Base-by-base conservation (phyloP, 208 protist species). In the Trypanosoma scelopori region DNA sequence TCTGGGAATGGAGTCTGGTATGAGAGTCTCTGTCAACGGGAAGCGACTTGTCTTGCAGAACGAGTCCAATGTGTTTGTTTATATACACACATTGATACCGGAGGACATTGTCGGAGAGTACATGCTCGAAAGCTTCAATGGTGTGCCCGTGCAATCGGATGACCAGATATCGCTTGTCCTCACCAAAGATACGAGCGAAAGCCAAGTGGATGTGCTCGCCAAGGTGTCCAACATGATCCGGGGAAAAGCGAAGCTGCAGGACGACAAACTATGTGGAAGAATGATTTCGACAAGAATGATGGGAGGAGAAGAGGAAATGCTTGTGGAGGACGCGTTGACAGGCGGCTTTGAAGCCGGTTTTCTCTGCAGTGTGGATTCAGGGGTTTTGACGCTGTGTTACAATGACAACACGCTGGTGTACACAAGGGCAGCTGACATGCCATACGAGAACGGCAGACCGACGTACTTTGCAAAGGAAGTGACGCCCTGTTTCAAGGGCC, bases 401-500 rank as follows among this genome's bases (percentile, higher is more conserved):
- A 57, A 58, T 16, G 69, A 75, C 25, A 79, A 74, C 52, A 67
- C 71, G 39, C 81, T 88, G 55, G 69, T 86, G 5, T 67, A 81
- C 53, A 51, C 63, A 23, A 75, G 65, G 13, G 68, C 78, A 15
- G 76, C 76, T 20, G 13, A 25, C 1, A 47, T 74, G 4, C 71
- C 77, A 25, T 65, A 72, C 15, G 47, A 72, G 22, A 60, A 77
- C 59, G 74, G 61, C 13, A 72, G 62, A 13, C 81, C 86, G 12
- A 73, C 74, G 15, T 89, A 88, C 74, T 79, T 85, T 60, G 83
- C 78, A 28, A 83, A 76, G 1, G 65, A 85, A 42, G 71, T 57
- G 56, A 55, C 51, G 58, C 87, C 84, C 62, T 92, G 86, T 79
- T 90, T 92, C 61, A 82, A 82, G 60, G 76, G 58, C 5, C 58